Evolutionary conservation across 2,329 filamentous ascomycete genomes (phyloP).

Genomic region (Clonostachys byssicola): DNA sequence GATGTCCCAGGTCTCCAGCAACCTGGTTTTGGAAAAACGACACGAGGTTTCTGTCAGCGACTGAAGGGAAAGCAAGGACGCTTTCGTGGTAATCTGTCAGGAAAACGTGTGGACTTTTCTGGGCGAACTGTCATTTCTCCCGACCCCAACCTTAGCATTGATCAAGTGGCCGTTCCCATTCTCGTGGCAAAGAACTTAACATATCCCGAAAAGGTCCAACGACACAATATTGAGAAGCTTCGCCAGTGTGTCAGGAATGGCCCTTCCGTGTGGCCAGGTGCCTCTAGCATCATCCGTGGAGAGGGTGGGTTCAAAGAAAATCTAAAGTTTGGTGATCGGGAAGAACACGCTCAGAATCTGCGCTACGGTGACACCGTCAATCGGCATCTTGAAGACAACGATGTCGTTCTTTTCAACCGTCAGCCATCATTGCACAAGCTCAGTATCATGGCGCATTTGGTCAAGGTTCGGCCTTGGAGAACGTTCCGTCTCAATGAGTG

Average conservation of each 20-base stretch:
- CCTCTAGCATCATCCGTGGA: slow-evolving; percentile 75
- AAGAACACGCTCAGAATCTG: slow-evolving; percentile 69
- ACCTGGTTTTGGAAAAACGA: slow-evolving; percentile 80
- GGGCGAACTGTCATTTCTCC: slow-evolving; percentile 96
- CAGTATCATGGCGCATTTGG: slow-evolving; percentile 94
- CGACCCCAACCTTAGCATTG: slow-evolving; percentile 88
- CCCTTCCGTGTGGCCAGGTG: slow-evolving; percentile 77
- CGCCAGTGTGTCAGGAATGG: slow-evolving; percentile 72
- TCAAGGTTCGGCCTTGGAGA: slow-evolving; percentile 89
- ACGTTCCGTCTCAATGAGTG: slow-evolving; percentile 98
- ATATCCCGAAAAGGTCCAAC: slow-evolving; percentile 84
- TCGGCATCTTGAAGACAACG: slow-evolving; percentile 89
- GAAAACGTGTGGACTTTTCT: slow-evolving; percentile 98
- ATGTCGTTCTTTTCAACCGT: slow-evolving; percentile 96
- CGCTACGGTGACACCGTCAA: slow-evolving; percentile 86
- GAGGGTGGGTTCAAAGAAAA: slow-evolving; percentile 64
- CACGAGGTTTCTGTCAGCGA: slow-evolving; percentile 90
- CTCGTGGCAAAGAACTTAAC: slow-evolving; percentile 96
- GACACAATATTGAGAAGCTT: slow-evolving; percentile 82
- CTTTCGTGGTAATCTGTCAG: slow-evolving; percentile 93
- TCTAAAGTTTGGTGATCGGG: slow-evolving; percentile 70
- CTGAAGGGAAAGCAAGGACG: slow-evolving; percentile 96
- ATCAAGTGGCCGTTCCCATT: slow-evolving; percentile 87
- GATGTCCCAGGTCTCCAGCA: slow-evolving; percentile 91
- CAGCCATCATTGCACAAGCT: slow-evolving; percentile 97